Evolutionary conservation across 192 early-diverging fungal species (phyloP).

Genomic region (Mycoemilia scoparia): DNA sequence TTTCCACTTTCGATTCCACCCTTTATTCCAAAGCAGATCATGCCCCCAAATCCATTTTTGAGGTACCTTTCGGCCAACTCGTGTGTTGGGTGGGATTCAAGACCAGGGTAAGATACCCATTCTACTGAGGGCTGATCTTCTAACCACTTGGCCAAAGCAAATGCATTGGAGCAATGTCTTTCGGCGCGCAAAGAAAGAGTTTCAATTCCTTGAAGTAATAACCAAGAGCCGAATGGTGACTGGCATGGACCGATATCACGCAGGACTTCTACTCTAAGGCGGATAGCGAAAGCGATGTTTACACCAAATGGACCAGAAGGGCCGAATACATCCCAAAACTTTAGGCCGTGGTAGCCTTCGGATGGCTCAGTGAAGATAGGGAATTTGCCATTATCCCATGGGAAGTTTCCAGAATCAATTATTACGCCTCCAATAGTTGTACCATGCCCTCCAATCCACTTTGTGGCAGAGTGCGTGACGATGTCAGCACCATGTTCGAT

Average conservation of each 20-base stretch:
- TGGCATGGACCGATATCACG: slow-evolving; percentile 71
- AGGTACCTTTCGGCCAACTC: slow-evolving; percentile 68
- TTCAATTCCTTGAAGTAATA: slow-evolving; percentile 77
- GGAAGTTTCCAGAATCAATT: slow-evolving; percentile 72
- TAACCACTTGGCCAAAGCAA: slow-evolving; percentile 65
- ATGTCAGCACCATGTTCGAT: slow-evolving; percentile 93
- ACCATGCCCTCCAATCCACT: slow-evolving; percentile 87
- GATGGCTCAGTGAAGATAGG: slow-evolving; percentile 68
- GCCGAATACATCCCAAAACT: slow-evolving; percentile 77
- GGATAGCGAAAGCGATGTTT: slow-evolving; percentile 55
- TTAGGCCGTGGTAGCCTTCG: slow-evolving; percentile 63
- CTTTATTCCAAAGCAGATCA: slow-evolving; percentile 57
- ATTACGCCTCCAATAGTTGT: slow-evolving; percentile 83
- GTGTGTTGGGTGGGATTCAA: slow-evolving; percentile 61
- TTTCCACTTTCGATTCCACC: slow-evolving; percentile 34
- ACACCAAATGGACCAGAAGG: slow-evolving; percentile 38
- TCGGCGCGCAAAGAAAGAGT: slow-evolving; percentile 79
- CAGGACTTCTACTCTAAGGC: slow-evolving; percentile 64
- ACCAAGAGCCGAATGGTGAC: slow-evolving; percentile 78
- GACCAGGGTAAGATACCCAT: slow-evolving; percentile 83
- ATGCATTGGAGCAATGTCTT: slow-evolving; percentile 62
- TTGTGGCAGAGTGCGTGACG: slow-evolving; percentile 80
- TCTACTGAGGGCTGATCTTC: slow-evolving; percentile 45
- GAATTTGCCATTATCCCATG: slow-evolving; percentile 79
- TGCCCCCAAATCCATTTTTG: slow-evolving; percentile 65